Percentiles rank a stretch among this genome's conserved stretches.
These are phyloP conservation scores for Lagenidium giganteum DNA, from an alignment of 352 stramenopile genomes.

Conservation along the genomic window DNA sequence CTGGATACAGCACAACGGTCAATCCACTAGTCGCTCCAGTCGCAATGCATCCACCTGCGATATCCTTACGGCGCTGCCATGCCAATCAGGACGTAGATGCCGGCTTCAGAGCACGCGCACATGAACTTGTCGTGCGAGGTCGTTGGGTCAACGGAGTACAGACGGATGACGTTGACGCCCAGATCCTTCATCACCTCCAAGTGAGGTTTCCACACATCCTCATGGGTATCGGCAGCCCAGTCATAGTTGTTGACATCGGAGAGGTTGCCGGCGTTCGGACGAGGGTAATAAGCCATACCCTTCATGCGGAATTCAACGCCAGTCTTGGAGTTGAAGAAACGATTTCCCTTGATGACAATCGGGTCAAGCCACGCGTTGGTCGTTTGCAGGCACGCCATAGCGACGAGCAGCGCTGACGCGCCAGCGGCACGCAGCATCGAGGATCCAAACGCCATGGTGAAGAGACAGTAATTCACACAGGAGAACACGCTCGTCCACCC, in stretches of 20 bases:
- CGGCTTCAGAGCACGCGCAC: conserved; percentile 51
- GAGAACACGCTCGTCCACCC: too few relatives aligned
- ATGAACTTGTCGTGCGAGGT: conserved; percentile 75
- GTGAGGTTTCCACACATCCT: conserved; percentile 44
- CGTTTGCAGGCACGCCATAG: too few relatives aligned
- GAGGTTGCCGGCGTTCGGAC: conserved; percentile 52
- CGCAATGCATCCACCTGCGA: neutral
- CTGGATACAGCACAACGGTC: conserved; percentile 14
- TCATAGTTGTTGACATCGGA: conserved; percentile 51
- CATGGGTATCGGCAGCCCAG: conserved; percentile 54
- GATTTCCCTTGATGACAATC: conserved; percentile 67
- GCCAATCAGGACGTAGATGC: conserved; percentile 72
- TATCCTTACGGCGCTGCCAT: conserved; percentile 41
- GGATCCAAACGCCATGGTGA: too few relatives aligned
- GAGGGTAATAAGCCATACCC: conserved; percentile 67
- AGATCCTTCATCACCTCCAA: conserved; percentile 48
- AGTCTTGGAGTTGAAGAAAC: conserved; percentile 75
- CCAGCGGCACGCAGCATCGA: too few relatives aligned
- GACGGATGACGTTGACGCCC: conserved; percentile 56
- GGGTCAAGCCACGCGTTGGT: conserved; percentile 49
- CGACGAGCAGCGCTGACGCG: too few relatives aligned
- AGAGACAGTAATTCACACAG: too few relatives aligned
- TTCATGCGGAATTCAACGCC: conserved; percentile 66
- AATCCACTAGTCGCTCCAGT: neutral
- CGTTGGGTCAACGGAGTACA: conserved; percentile 62